Percentiles rank a stretch among this genome's conserved stretches.
Evolutionary conservation across 228 moss, liverwort and hornwort species (phyloP).

Genomic region (Sphagnum magellanicum): DNA sequence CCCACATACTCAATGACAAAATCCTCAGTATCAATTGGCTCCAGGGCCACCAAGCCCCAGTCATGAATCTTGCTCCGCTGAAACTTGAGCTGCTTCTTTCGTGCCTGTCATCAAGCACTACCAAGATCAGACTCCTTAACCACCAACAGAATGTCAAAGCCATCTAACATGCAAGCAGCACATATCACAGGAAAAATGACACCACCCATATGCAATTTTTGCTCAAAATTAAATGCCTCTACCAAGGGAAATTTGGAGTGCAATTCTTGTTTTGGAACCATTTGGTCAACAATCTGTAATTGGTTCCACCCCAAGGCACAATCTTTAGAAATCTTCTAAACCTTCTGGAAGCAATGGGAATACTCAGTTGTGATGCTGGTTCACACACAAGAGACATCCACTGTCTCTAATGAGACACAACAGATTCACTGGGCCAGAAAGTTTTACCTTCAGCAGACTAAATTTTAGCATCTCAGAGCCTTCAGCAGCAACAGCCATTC

Average conservation of each 20-base stretch:
- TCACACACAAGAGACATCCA: no score
- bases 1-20: conserved; percentile 90
- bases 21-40: conserved; percentile 77
- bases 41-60: conserved; percentile 83
- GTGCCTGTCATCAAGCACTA: conserved; percentile 34
- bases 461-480: conserved; percentile 80
- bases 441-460: conserved; percentile 65
- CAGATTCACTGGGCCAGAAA: conserved; percentile 2
- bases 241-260: no score
- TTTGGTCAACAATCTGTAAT: no score
- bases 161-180: background rate
- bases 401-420: no score
- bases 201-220: no score
- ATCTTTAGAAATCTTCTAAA: conserved; percentile 16
- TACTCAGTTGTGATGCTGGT: no score
- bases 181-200: no score
- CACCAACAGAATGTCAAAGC: conserved; percentile 6
- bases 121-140: background rate
- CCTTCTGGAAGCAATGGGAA: background rate
- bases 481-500: conserved; percentile 55
- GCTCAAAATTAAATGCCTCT: no score
- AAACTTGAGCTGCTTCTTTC: conserved; percentile 83
- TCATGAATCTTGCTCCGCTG: conserved; percentile 90
- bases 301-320: conserved; percentile 9
- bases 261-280: no score